A percentile compares a stretch with the other conserved stretches of the same genome.
Conservation (phyloP, 805 yeast species). For the Saitoella complicata region DNA sequence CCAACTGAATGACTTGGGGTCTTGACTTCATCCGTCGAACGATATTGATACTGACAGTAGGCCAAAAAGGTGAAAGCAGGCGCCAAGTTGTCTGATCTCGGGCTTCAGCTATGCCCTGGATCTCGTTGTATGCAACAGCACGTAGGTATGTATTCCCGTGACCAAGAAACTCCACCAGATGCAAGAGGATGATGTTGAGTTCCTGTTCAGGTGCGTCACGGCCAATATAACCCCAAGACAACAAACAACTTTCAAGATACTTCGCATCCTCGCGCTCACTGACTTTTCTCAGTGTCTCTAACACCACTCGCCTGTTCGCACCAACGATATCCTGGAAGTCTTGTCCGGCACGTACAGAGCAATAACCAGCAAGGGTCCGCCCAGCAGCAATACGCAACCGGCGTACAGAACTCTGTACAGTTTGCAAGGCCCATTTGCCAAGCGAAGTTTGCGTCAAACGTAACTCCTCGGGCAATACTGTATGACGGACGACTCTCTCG, state of each 20-base stretch:
- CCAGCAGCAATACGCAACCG: background rate
- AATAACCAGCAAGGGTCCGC: background rate
- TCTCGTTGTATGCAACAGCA: constrained; percentile 34
- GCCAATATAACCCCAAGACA: constrained; percentile 50
- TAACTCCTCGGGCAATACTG: too few species aligned
- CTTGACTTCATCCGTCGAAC: constrained; percentile 36
- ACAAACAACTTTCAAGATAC: constrained; percentile 15
- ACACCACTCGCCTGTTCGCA: background rate
- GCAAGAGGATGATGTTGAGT: constrained; percentile 47
- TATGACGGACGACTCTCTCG: too few species aligned
- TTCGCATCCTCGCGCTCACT: background rate
- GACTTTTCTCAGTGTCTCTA: background rate
- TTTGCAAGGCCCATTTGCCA: background rate
- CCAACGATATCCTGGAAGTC: background rate
- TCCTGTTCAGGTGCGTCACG: constrained; percentile 48
- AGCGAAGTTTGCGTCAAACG: too few species aligned
- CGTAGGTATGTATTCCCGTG: constrained; percentile 49
- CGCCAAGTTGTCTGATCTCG: constrained; percentile 58
- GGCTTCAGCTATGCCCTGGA: constrained; percentile 27
- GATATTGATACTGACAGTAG: constrained; percentile 48
- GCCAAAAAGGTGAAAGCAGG: constrained; percentile 62
- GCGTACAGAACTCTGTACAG: background rate
- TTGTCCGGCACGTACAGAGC: background rate
- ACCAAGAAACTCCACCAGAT: constrained; percentile 49
- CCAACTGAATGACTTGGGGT: constrained; percentile 37